Evolutionary conservation across 306 rosid genomes (phyloP).

Genomic region (Cyclanthera cordifolia): DNA sequence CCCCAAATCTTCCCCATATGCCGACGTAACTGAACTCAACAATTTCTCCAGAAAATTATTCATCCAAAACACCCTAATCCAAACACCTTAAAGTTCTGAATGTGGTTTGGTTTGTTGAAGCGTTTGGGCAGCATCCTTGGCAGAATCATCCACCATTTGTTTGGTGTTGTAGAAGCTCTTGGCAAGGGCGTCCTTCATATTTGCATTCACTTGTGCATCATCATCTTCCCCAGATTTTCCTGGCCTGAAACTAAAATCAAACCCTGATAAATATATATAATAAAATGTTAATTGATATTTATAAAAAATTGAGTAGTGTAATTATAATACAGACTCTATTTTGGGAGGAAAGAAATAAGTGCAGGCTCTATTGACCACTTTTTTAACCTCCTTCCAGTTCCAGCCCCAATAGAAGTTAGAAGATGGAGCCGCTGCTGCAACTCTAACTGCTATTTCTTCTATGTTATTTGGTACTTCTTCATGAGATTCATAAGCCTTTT

Average conservation of each 20-base stretch:
- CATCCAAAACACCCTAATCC: too few relatives aligned
- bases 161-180: constrained; percentile 21
- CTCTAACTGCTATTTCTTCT: background rate
- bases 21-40: too few relatives aligned
- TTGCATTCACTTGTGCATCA: background rate
- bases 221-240: background rate
- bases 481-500: background rate
- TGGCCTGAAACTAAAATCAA: constrained; percentile 21
- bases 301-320: too few relatives aligned
- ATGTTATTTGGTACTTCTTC: background rate
- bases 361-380: background rate
- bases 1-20: too few relatives aligned
- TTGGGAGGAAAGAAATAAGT: constrained; percentile 23
- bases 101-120: background rate
- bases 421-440: background rate
- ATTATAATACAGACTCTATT: constrained; percentile 26
- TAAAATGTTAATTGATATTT: too few relatives aligned
- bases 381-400: constrained; percentile 8
- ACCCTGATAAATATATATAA: background rate
- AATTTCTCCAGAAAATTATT: too few relatives aligned
- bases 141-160: constrained; percentile 22
- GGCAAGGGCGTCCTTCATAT: constrained; percentile 18
- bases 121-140: constrained; percentile 21
- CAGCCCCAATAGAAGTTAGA: constrained; percentile 6
- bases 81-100: background rate